Percentiles rank a stretch among this genome's conserved stretches.
These are phyloP conservation scores for Dictyostelium citrinum DNA, from an alignment of 78 protist genomes.

Conservation along the genomic window DNA sequence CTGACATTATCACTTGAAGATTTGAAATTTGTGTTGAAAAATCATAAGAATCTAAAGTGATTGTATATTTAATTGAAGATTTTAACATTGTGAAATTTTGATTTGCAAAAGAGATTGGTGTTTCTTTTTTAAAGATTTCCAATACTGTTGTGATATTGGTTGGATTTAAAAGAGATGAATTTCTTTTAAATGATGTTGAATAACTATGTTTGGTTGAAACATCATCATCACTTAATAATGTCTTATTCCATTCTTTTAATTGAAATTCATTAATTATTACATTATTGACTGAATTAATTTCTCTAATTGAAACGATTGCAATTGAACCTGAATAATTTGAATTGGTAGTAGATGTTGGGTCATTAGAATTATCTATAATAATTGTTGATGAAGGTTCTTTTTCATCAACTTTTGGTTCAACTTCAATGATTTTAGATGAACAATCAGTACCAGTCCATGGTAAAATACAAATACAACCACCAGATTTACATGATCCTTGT, in stretches of 20 bases:
- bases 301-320: neutral
- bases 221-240: neutral
- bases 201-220: neutral
- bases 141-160: neutral
- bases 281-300: neutral
- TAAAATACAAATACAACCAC: neutral
- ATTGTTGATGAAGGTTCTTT: neutral
- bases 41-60: neutral
- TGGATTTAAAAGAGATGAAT: neutral
- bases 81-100: neutral
- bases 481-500: neutral
- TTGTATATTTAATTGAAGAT: conserved; percentile 32
- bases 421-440: neutral
- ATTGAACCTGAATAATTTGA: neutral
- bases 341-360: neutral
- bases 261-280: neutral
- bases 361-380: neutral
- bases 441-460: neutral
- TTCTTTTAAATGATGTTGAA: neutral
- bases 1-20: conserved; percentile 30
- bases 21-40: neutral
- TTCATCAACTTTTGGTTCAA: neutral
- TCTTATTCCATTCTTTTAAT: neutral
- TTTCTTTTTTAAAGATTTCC: conserved; percentile 8
- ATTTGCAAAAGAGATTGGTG: neutral